Base-by-base conservation (phyloP, 2,329 filamentous ascomycete species). In the Sclerotinia subarctica region DNA sequence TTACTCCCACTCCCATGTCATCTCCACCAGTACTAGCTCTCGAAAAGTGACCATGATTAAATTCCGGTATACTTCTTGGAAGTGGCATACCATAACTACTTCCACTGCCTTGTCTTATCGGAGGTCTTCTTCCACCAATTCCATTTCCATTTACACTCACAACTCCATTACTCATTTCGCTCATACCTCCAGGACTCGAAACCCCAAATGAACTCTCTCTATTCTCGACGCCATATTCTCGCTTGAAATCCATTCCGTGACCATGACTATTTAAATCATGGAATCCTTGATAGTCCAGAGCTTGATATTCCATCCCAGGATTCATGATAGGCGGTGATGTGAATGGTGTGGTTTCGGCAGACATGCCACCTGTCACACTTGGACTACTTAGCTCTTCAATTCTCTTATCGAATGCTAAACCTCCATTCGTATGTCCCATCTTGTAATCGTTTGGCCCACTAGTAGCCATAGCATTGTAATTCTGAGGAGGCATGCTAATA, bases 401-500 rank as follows among this genome's bases (percentile, higher is more conserved):
- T 15, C 72, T 69, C 58, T 74, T 74, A 17, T 76, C 73, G 44
- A 70, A 76, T 11, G 70, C 52, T 47, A 75, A 70, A 13, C 68
- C 65, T 29, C 47, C 60, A 29, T 29, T 53, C 19, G 69, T n/a
- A 58, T 70, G 71, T 62, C 75, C 72, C 24, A 74, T 71, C 70
- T 78, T 77, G 71, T 75, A 77, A 26, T 74, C 72, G n/a, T 71
- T 72, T 3, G 62, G n/a, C 2, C 53, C 46, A 24, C 71, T 73
- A 15, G 72, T 74, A 17, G 70, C 72, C 53, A 75, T 72, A 1
- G 46, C 15, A 19, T 70, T 73, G 24, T 75, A 73, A 65, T 74
- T 76, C 24, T 72, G 73, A 5, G 71, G 73, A 35, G 76, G 64
- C 32, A 77, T 73, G 17, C 74, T 86, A 81, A 89, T 87, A 32